These are phyloP conservation scores for Allantophomopsis cytisporea DNA, from an alignment of 2,329 filamentous ascomycete species.

Conservation along the genomic window DNA sequence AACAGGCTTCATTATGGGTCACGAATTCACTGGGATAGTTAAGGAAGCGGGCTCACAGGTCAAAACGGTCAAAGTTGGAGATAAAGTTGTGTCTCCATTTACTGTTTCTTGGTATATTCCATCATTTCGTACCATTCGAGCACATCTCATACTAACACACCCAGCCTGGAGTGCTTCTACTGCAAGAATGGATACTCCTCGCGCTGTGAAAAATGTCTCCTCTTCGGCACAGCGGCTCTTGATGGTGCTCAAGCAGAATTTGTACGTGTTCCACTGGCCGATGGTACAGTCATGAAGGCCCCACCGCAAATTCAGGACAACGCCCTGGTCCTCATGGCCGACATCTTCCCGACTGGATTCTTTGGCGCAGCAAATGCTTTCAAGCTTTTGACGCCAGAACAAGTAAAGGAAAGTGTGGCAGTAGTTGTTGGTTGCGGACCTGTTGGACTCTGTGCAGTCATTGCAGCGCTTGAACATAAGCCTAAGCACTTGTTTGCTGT, in stretches of 20 bases:
- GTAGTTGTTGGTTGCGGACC: constrained; percentile 78
- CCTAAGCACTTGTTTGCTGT: constrained; percentile 68
- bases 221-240: constrained; percentile 57
- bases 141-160: neutral
- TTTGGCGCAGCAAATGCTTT: constrained; percentile 75
- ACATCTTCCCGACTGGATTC: constrained; percentile 82
- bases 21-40: constrained; percentile 76
- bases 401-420: constrained; percentile 53
- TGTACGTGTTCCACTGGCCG: constrained; percentile 68
- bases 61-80: constrained; percentile 55
- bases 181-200: constrained; percentile 66
- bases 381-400: constrained; percentile 29
- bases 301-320: constrained; percentile 59
- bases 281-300: constrained; percentile 66
- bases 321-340: constrained; percentile 75
- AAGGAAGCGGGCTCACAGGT: constrained; percentile 55
- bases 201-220: constrained; percentile 53
- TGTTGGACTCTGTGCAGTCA: constrained; percentile 72
- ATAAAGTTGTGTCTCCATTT: constrained; percentile 73
- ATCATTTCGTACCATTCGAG: neutral
- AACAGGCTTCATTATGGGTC: constrained; percentile 58
- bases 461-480: constrained; percentile 62
- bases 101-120: constrained; percentile 58
- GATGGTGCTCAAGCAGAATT: constrained; percentile 77
- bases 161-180: constrained; percentile 65